These are phyloP conservation scores for Salix exigua DNA, from an alignment of 345 rosid species.

Conservation along the genomic window DNA sequence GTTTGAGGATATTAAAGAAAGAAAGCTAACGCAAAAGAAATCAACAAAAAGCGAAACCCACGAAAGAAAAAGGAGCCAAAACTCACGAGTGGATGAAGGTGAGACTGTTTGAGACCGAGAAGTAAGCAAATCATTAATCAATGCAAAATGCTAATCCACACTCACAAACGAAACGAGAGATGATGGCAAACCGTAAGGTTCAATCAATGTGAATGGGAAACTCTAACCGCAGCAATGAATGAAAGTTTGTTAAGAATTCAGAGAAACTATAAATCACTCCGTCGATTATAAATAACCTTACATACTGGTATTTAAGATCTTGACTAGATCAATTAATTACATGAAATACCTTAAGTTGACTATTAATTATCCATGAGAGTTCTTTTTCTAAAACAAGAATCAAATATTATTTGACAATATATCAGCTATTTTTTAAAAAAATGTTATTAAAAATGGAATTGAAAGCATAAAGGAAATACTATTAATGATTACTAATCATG, in stretches of 20 bases:
- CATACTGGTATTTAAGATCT: too few relatives aligned
- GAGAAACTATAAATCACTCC: neutral
- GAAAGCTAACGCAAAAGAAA: neutral
- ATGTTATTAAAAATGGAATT: too few relatives aligned
- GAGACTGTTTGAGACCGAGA: neutral
- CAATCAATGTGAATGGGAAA: constrained; percentile 10
- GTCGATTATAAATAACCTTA: neutral
- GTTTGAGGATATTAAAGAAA: neutral
- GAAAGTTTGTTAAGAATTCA: neutral
- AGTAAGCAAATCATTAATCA: neutral
- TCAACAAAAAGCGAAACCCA: neutral
- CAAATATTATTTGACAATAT: too few relatives aligned
- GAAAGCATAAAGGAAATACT: too few relatives aligned
- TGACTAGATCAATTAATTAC: too few relatives aligned
- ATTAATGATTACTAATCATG: too few relatives aligned
- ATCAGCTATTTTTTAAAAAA: too few relatives aligned
- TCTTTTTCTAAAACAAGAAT: too few relatives aligned
- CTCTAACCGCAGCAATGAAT: neutral
- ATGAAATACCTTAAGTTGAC: too few relatives aligned
- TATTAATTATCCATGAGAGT: too few relatives aligned
- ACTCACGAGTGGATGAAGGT: neutral
- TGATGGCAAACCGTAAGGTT: constrained; percentile 14
- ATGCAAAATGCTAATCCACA: neutral
- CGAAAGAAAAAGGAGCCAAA: neutral
- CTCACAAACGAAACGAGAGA: neutral